Evolutionary conservation across 495 filamentous ascomycete species (phyloP), one percentile per base, ranked within the genome.

Genomic region (Xeromyces bisporus): DNA sequence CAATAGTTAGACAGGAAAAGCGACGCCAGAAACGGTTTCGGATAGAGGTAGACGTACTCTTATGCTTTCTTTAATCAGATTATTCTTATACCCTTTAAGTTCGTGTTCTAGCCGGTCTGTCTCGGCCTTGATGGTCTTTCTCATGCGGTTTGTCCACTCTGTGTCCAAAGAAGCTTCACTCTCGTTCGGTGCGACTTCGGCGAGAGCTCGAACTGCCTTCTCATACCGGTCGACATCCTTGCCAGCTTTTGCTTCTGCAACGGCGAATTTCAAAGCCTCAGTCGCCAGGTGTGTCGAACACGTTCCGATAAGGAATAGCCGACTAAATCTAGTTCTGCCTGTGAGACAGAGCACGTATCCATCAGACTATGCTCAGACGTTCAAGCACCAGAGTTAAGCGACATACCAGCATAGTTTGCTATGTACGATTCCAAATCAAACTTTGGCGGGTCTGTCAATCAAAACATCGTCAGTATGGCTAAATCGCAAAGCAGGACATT

Each of bases 11-110:
- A 44, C 18, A 46, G 33, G 18, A n/a, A n/a, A n/a, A n/a, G n/a
- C 3, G 28, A 11, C 10, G 3, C 30, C 20, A 23, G 13, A 10
- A 14, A 11, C 6, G 6, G 17, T 27, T 24, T 14, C 11, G n/a
- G 21, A 28, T 2, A 15, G 13, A 30, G 13, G 23, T n/a, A 18
- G 6, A 40, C 74, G 33, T 65, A 91, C 84, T 44, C 91, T 60
- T 38, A 96, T 93, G 55, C 86, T 94, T 54, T 97, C 89, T 50
- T 94, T 94, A 39, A 97, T 83, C 21, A 96, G 53, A 39, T 96
- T 97, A 43, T 96, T 92, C 53, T 93, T 97, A 56, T 96, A 96
- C 5, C 77, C 80, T 48, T 81, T 81, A 17, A 97, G 56, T 46
- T 96, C 84, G 4, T 66, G 58, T 39, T 92, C 80, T 35, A 94